These are phyloP conservation scores for Choanephora cucurbitarum DNA, from an alignment of 371 early-diverging fungal species.

Conservation along the genomic window DNA sequence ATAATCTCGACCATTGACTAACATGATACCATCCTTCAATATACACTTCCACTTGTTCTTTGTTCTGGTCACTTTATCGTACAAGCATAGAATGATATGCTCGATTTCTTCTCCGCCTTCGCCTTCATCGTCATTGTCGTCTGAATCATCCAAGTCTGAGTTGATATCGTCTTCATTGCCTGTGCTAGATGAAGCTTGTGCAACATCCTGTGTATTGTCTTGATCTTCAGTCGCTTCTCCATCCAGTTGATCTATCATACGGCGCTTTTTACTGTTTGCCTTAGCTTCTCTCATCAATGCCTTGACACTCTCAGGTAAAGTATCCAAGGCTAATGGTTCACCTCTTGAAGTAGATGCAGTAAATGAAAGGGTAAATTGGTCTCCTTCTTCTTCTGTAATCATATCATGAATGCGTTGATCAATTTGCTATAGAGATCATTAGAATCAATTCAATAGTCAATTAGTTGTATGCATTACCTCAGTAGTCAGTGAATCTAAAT, in stretches of 20 bases:
- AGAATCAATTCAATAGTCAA: too few relatives aligned
- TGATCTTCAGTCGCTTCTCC: slow-evolving; percentile 64
- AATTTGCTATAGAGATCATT: slow-evolving; percentile 36
- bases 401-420: slow-evolving; percentile 42
- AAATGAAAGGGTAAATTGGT: slow-evolving; percentile 21
- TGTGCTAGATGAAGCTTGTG: not conserved
- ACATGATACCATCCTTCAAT: slow-evolving; percentile 92
- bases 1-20: slow-evolving; percentile 93
- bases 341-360: slow-evolving; percentile 37
- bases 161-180: slow-evolving; percentile 75
- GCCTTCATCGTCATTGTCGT: slow-evolving; percentile 73
- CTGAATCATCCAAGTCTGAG: slow-evolving; percentile 83
- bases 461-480: too few relatives aligned
- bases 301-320: slow-evolving; percentile 42
- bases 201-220: slow-evolving; percentile 25
- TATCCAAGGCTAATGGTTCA: slow-evolving; percentile 32
- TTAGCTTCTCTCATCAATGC: slow-evolving; percentile 42
- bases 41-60: slow-evolving; percentile 98
- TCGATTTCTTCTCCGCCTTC: slow-evolving; percentile 80
- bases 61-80: slow-evolving; percentile 91
- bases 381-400: slow-evolving; percentile 13
- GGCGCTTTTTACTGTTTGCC: slow-evolving; percentile 21
- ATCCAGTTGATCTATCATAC: slow-evolving; percentile 53
- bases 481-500: slow-evolving; percentile 29
- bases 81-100: slow-evolving; percentile 91